Evolutionary conservation across 192 early-diverging fungal genomes (phyloP).

Genomic region (Gaertneriomyces semiglobifer): DNA sequence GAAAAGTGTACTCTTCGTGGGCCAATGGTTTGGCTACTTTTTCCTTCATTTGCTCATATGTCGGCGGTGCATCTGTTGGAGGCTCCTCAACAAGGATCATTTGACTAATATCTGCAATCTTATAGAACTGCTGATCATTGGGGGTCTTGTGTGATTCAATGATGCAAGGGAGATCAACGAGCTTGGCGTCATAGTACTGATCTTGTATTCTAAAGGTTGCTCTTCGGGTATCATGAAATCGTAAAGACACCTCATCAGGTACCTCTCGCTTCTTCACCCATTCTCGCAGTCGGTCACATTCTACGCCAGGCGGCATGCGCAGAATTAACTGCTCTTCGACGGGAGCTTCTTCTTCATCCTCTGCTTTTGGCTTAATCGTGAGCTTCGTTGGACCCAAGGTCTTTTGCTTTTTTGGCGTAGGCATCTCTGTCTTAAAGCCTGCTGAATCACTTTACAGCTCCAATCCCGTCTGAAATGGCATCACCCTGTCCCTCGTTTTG

Average conservation of each 20-base stretch:
- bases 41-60: background rate
- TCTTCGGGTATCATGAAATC: conserved; percentile 45
- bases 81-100: conserved; percentile 38
- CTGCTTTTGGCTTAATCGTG: conserved; percentile 30
- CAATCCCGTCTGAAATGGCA: too few relatives aligned
- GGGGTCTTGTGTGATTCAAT: conserved; percentile 84
- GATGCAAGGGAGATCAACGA: conserved; percentile 82
- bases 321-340: conserved; percentile 83
- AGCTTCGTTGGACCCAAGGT: conserved; percentile 6
- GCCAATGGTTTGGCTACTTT: conserved; percentile 29
- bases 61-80: background rate
- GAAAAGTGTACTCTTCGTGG: conserved; percentile 65
- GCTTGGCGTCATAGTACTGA: conserved; percentile 54
- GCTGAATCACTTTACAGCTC: too few relatives aligned
- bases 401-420: too few relatives aligned
- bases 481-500: too few relatives aligned
- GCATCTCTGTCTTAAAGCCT: too few relatives aligned
- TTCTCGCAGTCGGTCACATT: conserved; percentile 43
- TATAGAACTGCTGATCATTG: conserved; percentile 82
- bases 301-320: conserved; percentile 56
- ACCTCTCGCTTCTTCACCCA: conserved; percentile 45
- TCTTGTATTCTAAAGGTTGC: conserved; percentile 58
- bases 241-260: conserved; percentile 48
- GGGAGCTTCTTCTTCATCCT: conserved; percentile 67
- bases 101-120: conserved; percentile 81